These are phyloP conservation scores for Stephanodiscus minutulus DNA, from an alignment of 108 stramenopile genomes.

Conservation along the genomic window DNA sequence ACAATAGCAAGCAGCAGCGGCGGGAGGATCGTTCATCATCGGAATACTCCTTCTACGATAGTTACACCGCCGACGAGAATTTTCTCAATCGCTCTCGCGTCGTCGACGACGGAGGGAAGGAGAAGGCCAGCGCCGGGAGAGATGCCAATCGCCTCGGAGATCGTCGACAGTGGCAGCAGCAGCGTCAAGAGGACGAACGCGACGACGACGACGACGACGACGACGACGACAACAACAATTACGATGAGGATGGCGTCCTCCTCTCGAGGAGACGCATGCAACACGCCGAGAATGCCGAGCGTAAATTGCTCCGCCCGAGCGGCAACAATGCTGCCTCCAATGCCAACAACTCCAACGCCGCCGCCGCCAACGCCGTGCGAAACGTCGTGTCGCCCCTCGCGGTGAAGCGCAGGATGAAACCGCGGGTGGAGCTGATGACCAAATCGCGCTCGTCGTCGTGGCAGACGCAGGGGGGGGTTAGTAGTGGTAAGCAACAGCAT, in stretches of 20 bases:
- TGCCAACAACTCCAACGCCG: neutral
- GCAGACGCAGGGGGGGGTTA: neutral
- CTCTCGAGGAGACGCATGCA: slow-evolving; percentile 30
- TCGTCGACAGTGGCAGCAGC: neutral
- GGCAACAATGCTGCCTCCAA: neutral
- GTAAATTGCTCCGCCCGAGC: slow-evolving; percentile 60
- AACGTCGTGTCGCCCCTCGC: slow-evolving; percentile 77
- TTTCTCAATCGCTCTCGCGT: neutral
- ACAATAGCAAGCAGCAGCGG: neutral
- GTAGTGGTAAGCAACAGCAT: neutral
- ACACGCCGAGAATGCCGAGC: slow-evolving; percentile 61
- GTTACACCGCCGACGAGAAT: neutral
- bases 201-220: slow-evolving; percentile 16
- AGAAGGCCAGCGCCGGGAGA: neutral
- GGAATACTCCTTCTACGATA: neutral
- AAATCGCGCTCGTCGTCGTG: slow-evolving; percentile 41
- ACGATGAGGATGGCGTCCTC: slow-evolving; percentile 8
- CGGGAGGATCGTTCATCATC: neutral
- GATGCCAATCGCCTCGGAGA: neutral
- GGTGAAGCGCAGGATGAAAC: slow-evolving; percentile 85
- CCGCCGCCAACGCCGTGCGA: slow-evolving; percentile 17
- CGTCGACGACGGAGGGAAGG: neutral
- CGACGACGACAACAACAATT: slow-evolving; percentile 12
- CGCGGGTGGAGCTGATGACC: slow-evolving; percentile 62
- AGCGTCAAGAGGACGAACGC: slow-evolving; percentile 6